Conservation (phyloP, 192 early-diverging fungal species). For the Pilaira anomala region DNA sequence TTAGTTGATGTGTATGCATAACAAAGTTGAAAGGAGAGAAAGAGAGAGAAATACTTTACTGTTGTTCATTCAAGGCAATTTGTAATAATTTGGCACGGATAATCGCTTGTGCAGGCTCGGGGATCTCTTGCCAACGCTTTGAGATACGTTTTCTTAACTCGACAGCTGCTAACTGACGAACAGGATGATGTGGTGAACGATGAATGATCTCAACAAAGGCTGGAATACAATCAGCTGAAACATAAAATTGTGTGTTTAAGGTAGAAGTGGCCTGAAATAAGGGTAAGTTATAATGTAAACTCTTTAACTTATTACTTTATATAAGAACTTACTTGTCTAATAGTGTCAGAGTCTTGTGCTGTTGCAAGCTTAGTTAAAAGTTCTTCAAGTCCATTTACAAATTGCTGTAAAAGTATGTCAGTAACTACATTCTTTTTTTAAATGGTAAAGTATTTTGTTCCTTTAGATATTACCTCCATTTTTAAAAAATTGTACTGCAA, state of each 20-base stretch:
- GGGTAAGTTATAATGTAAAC: background rate
- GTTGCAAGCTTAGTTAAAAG: slow-evolving; percentile 32
- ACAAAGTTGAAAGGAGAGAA: background rate
- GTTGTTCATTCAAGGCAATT: slow-evolving; percentile 67
- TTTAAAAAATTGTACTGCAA: too few relatives aligned
- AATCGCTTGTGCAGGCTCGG: slow-evolving; percentile 45
- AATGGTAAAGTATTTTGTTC: too few relatives aligned
- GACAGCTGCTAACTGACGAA: slow-evolving; percentile 85
- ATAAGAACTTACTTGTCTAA: slow-evolving; percentile 30
- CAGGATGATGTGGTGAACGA: slow-evolving; percentile 56
- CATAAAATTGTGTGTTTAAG: slow-evolving; percentile 73
- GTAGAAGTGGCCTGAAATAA: slow-evolving; percentile 60
- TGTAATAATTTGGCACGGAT: slow-evolving; percentile 68
- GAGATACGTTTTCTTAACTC: slow-evolving; percentile 81
- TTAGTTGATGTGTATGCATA: background rate
- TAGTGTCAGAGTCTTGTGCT: slow-evolving; percentile 38
- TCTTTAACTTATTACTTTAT: background rate
- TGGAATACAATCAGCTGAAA: slow-evolving; percentile 68
- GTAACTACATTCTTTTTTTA: too few relatives aligned
- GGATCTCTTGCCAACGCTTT: slow-evolving; percentile 75
- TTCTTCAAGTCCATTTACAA: slow-evolving; percentile 33
- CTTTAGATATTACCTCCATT: too few relatives aligned
- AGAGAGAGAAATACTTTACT: slow-evolving; percentile 47
- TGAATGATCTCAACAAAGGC: slow-evolving; percentile 73
- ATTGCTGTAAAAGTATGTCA: slow-evolving; percentile 20